Percentiles rank a stretch among this genome's conserved stretches.
phyloP scores from a whole-genome alignment of 2,329 filamentous ascomycete species.

The Penicillium rolfsii region DNA sequence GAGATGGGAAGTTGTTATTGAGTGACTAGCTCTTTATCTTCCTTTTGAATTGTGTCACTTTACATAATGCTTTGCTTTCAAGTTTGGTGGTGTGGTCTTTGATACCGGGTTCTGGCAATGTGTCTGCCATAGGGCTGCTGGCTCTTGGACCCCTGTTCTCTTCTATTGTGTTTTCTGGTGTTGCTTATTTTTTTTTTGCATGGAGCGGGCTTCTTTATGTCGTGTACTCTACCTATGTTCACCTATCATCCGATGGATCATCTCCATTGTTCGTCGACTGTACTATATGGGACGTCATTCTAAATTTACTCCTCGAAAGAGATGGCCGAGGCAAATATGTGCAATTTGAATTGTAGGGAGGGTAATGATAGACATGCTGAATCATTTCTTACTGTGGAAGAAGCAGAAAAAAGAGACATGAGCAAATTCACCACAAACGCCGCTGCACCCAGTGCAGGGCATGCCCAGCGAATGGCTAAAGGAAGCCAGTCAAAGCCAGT shows the following conservation, averaged over 20 bases:
- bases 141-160: neutral
- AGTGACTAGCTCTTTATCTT: neutral
- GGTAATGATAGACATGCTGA: constrained; percentile 20
- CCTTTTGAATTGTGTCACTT: neutral
- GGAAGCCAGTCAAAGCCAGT: neutral
- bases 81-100: neutral
- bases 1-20: constrained; percentile 3
- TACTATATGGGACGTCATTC: constrained; percentile 21
- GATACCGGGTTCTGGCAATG: neutral
- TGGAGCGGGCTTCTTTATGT: constrained; percentile 28
- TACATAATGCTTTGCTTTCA: constrained; percentile 1
- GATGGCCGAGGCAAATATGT: constrained; percentile 21
- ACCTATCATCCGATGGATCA: constrained; percentile 4
- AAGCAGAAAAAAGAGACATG: neutral
- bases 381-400: constrained; percentile 9
- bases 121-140: neutral
- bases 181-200: constrained; percentile 18
- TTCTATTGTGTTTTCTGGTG: constrained; percentile 4
- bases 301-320: constrained; percentile 14
- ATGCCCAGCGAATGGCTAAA: constrained; percentile 10
- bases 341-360: constrained; percentile 23
- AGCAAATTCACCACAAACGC: constrained; percentile 13
- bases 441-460: constrained; percentile 8
- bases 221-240: constrained; percentile 23
- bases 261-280: constrained; percentile 9